phyloP scores from a whole-genome alignment of 495 filamentous ascomycete species.

The Pyronema domesticum region DNA sequence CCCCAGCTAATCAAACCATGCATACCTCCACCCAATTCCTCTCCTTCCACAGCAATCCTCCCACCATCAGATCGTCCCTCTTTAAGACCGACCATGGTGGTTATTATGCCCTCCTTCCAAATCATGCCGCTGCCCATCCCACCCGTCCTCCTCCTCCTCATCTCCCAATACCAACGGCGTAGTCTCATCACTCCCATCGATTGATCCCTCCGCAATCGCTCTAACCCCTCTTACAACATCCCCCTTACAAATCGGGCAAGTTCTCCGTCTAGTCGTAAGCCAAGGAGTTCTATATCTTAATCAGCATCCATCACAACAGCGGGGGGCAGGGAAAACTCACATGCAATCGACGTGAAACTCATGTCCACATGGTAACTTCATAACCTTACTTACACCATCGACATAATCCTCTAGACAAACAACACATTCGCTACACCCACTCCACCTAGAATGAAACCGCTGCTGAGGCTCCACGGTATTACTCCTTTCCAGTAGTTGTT shows the following conservation, averaged over 20 bases:
- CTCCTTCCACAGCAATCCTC: no score
- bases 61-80: no score
- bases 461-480: not conserved
- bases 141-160: slow-evolving; percentile 7
- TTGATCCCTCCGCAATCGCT: slow-evolving; percentile 1
- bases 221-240: slow-evolving; percentile 50
- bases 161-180: slow-evolving; percentile 18
- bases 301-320: not conserved
- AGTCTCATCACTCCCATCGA: slow-evolving; percentile 6
- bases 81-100: not conserved
- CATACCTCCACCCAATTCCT: no score
- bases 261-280: slow-evolving; percentile 83
- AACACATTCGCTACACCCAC: slow-evolving; percentile 55
- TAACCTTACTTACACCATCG: slow-evolving; percentile 83
- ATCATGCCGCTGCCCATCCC: not conserved
- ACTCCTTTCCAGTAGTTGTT: not conserved
- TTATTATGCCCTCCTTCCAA: not conserved
- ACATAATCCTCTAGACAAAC: slow-evolving; percentile 95
- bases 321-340: slow-evolving; percentile 45
- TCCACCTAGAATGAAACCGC: slow-evolving; percentile 4
- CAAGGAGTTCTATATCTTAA: slow-evolving; percentile 68
- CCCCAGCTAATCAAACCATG: no score
- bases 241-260: slow-evolving; percentile 94
- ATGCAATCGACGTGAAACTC: slow-evolving; percentile 98
- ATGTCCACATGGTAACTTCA: slow-evolving; percentile 96